A percentile compares a stretch with the other conserved stretches of the same genome.
Conservation (phyloP, 2,329 filamentous ascomycete genomes). For the Penicillium sp. region DNA sequence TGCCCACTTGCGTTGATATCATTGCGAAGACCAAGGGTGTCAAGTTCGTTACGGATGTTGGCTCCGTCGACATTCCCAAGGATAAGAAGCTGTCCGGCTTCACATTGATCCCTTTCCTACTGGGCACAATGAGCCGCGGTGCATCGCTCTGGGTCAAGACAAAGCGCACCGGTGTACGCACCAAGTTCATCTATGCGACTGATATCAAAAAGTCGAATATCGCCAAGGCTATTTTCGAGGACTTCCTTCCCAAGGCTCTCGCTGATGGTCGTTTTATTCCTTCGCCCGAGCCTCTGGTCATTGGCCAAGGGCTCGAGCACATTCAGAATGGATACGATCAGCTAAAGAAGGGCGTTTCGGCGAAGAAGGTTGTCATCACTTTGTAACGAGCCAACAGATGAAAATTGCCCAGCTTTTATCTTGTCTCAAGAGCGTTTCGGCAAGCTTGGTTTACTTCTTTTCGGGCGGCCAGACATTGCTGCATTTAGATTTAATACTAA, state of each 20-base stretch:
- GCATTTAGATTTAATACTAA: constrained; percentile 1
- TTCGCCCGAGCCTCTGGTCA: constrained; percentile 39
- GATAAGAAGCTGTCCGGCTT: constrained; percentile 2
- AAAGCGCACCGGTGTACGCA: constrained; percentile 1
- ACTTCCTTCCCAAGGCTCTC: constrained; percentile 40
- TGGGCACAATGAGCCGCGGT: constrained; percentile 1
- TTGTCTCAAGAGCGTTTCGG: too few species aligned
- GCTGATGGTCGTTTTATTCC: constrained; percentile 32
- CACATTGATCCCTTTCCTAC: background rate
- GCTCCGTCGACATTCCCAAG: constrained; percentile 1
- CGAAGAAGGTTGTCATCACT: constrained; percentile 40
- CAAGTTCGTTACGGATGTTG: constrained; percentile 9
- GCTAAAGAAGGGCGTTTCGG: constrained; percentile 39
- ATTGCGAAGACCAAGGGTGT: constrained; percentile 5
- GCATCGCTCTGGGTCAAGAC: constrained; percentile 5
- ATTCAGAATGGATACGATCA: constrained; percentile 41
- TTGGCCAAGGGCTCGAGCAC: constrained; percentile 40
- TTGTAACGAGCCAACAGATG: background rate
- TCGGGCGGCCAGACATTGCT: background rate
- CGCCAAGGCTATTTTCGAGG: constrained; percentile 19
- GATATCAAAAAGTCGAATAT: constrained; percentile 11
- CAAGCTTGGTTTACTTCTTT: too few species aligned
- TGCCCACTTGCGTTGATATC: constrained; percentile 4
- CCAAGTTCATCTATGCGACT: constrained; percentile 10
- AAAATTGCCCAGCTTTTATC: too few species aligned